Base-by-base conservation (phyloP, 78 protist species). In the Dictyostelium firmibasis region DNA sequence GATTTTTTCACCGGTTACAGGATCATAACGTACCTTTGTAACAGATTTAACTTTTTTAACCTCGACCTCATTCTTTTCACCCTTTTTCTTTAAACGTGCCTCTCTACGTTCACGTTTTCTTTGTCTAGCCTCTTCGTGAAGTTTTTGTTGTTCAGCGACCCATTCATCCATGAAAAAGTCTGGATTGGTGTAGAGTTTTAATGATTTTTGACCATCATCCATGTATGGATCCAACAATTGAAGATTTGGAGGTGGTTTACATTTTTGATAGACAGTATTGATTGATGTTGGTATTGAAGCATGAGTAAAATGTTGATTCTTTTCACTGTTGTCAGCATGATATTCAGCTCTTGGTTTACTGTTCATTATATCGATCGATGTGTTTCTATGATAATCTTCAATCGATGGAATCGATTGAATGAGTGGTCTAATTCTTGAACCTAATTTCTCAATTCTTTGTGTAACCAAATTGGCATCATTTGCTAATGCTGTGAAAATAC, bases 91-190 rank as follows among this genome's bases (percentile, higher is more conserved):
- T 50, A 76, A 36, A 84, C 85, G 87, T 8, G 95, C 95, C n/a
- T 83, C 95, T 72, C 60, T 91, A 77, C 86, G 85, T 78, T 92
- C 92, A 50, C 92, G 84, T 81, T 88, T 83, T 33, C 89, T 70
- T 83, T 92, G 89, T 57, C 84, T 69, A 0, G 89, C 91, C 8
- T 84, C 96, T 9, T 92, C 96, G 23, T 72, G 64, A 29, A 67
- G 85, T 62, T 85, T 77, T 44, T 50, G 41, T 53, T 81, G 85
- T 35, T 92, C 96, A 11, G 83, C 96, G 27, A 92, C 62, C 96
- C 96, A 92, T 76, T 92, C 87, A 67, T 92, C 96, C 36, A 92
- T 81, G 91, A 92, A 92, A 33, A 92, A 92, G 70, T 92, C 84
- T 41, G 96, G 96, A 67, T 92, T 92, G 18, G 96, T 84, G 25